A percentile compares a stretch with the other conserved stretches of the same genome.
These are phyloP conservation scores for Acer campestre DNA, from an alignment of 345 rosid species.

Conservation along the genomic window DNA sequence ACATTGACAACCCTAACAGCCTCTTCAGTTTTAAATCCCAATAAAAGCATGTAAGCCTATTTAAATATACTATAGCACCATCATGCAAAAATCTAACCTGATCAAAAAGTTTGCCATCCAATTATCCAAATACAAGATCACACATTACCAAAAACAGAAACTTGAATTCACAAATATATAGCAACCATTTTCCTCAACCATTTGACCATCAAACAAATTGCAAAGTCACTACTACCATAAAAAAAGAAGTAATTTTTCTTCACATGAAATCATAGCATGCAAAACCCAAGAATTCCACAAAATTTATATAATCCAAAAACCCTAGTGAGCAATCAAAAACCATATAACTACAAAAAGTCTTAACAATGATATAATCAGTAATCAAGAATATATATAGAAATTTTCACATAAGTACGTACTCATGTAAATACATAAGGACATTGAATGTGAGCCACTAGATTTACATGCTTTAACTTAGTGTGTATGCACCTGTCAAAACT, in stretches of 20 bases:
- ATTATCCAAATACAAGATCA: background rate
- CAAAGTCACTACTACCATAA: background rate
- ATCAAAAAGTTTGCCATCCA: background rate
- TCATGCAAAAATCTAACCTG: background rate
- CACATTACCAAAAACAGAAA: background rate
- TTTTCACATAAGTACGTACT: too few relatives aligned
- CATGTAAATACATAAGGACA: too few relatives aligned
- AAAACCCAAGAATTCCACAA: background rate
- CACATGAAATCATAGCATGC: background rate
- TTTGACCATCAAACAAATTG: background rate
- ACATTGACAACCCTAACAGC: background rate
- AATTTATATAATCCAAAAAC: background rate
- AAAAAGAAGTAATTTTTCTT: too few relatives aligned
- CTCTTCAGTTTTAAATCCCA: background rate
- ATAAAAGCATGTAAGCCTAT: background rate
- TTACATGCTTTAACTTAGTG: too few relatives aligned
- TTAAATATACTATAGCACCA: background rate
- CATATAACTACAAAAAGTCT: too few relatives aligned
- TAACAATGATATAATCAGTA: background rate
- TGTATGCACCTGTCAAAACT: too few relatives aligned
- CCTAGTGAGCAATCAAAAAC: too few relatives aligned
- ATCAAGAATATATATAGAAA: conserved; percentile 1
- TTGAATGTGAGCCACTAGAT: too few relatives aligned
- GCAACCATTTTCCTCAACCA: background rate
- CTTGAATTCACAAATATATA: background rate